Percentiles rank a stretch among this genome's conserved stretches.
Evolutionary conservation across 1,284 basidiomycete species (phyloP).

Genomic region (Cystobasidium slooffiae): DNA sequence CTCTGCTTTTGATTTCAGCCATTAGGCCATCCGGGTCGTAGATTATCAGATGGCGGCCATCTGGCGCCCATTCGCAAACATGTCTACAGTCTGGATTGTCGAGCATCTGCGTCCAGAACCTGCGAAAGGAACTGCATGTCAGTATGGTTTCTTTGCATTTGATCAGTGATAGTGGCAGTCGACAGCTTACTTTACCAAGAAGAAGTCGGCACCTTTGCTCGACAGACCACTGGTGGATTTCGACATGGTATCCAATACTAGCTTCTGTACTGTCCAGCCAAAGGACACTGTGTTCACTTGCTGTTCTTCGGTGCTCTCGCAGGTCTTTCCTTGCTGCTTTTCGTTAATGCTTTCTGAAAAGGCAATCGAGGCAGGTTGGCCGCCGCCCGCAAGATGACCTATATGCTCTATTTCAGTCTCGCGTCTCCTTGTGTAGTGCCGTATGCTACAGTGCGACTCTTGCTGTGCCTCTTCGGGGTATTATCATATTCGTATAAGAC

Average conservation of each 20-base stretch:
- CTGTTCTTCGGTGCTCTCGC: slow-evolving; percentile 1
- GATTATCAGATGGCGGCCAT: slow-evolving; percentile 35
- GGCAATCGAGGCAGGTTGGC: background rate
- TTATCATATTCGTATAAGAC: too few relatives aligned
- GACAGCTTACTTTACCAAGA: slow-evolving; percentile 37
- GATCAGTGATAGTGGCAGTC: background rate
- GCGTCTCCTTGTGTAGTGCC: too few relatives aligned
- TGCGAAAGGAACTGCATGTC: background rate
- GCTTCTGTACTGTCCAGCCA: background rate
- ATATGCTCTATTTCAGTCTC: too few relatives aligned
- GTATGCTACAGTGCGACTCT: too few relatives aligned
- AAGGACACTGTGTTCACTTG: background rate
- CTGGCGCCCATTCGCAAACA: slow-evolving; percentile 34
- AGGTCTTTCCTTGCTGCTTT: background rate
- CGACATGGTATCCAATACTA: background rate
- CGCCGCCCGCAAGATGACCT: too few relatives aligned
- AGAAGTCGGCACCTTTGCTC: slow-evolving; percentile 42
- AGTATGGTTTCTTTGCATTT: too few relatives aligned
- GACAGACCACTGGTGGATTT: background rate
- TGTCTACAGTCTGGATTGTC: slow-evolving; percentile 36
- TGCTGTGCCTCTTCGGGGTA: too few relatives aligned
- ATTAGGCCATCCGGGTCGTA: slow-evolving; percentile 39
- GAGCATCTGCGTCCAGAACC: slow-evolving; percentile 44
- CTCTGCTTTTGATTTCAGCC: slow-evolving; percentile 37
- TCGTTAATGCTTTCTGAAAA: background rate